Evolutionary conservation across 2,329 filamentous ascomycete species (phyloP).

Genomic region (Sarocladium oryzae): DNA sequence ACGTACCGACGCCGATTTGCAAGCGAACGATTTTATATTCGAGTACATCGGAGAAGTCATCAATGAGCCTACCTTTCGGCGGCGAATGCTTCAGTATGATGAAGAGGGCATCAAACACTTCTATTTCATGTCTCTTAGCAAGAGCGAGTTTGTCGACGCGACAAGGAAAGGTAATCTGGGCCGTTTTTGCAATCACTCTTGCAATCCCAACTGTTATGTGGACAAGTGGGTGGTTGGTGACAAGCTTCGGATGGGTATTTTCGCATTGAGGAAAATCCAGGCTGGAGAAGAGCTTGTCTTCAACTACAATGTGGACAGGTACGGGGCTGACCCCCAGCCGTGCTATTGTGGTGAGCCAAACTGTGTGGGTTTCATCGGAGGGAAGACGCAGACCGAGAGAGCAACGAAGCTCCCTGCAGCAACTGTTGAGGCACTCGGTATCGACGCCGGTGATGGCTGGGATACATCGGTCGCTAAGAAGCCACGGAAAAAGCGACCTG

Average conservation of each 20-base stretch:
- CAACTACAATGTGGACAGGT: conserved; percentile 99
- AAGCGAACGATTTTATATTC: conserved; percentile 86
- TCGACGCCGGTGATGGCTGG: conserved; percentile 89
- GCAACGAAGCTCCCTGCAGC: conserved; percentile 85
- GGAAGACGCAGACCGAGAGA: conserved; percentile 94
- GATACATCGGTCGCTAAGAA: conserved; percentile 85
- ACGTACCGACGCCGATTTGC: conserved; percentile 70
- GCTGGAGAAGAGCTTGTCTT: conserved; percentile 94
- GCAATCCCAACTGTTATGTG: conserved; percentile 97
- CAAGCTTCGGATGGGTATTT: conserved; percentile 98
- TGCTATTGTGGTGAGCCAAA: conserved; percentile 95
- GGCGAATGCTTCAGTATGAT: conserved; percentile 89
- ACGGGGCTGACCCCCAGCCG: conserved; percentile 91
- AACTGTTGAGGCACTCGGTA: conserved; percentile 90
- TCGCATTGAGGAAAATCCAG: conserved; percentile 76
- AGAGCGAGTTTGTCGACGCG: conserved; percentile 94
- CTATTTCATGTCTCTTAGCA: conserved; percentile 98
- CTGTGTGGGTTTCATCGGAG: conserved; percentile 93
- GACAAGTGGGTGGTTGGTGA: conserved; percentile 99
- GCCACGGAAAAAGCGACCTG: conserved; percentile 83
- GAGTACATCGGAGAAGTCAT: conserved; percentile 99
- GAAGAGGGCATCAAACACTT: conserved; percentile 98
- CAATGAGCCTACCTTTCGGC: conserved; percentile 81
- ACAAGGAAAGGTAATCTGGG: conserved; percentile 95
- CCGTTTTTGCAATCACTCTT: conserved; percentile 97